Conservation (phyloP, 345 rosid species). For the Salix suchowensis region DNA sequence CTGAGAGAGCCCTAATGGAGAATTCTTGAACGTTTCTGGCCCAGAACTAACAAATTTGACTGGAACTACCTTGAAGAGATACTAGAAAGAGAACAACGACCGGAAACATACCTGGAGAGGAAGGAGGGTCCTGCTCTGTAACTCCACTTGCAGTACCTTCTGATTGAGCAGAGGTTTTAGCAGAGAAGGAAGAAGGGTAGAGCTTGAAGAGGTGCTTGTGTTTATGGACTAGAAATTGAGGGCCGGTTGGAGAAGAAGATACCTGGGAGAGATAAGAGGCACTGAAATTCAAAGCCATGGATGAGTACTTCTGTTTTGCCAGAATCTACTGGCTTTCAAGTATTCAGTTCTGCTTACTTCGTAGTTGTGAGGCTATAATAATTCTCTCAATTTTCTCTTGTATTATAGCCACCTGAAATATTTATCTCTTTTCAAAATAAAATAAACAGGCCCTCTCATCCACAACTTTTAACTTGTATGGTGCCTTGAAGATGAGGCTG, state of each 20-base stretch:
- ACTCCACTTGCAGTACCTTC: constrained; percentile 34
- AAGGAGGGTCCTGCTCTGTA: constrained; percentile 39
- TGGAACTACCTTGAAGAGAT: not conserved
- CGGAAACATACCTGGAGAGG: constrained; percentile 36
- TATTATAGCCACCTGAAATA: constrained; percentile 4
- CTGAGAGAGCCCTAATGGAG: not conserved
- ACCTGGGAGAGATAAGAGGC: constrained; percentile 27
- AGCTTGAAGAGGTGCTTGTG: constrained; percentile 20
- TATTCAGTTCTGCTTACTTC: not conserved
- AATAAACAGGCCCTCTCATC: not conserved
- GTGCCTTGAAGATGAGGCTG: too few species aligned
- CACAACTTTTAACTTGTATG: not conserved
- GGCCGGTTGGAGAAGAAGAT: constrained; percentile 4
- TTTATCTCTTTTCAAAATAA: not conserved
- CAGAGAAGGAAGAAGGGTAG: constrained; percentile 13
- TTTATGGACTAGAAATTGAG: constrained; percentile 19
- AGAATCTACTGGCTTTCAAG: not conserved
- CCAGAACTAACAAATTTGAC: not conserved
- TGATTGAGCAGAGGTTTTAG: constrained; percentile 37
- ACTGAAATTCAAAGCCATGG: constrained; percentile 37
- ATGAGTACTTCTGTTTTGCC: not conserved
- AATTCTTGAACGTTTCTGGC: not conserved
- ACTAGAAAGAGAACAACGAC: not conserved
- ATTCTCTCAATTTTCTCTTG: not conserved
- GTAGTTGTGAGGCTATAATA: not conserved